phyloP scores from a whole-genome alignment of 2,329 filamentous ascomycete species.

The Nemania diffusa region DNA sequence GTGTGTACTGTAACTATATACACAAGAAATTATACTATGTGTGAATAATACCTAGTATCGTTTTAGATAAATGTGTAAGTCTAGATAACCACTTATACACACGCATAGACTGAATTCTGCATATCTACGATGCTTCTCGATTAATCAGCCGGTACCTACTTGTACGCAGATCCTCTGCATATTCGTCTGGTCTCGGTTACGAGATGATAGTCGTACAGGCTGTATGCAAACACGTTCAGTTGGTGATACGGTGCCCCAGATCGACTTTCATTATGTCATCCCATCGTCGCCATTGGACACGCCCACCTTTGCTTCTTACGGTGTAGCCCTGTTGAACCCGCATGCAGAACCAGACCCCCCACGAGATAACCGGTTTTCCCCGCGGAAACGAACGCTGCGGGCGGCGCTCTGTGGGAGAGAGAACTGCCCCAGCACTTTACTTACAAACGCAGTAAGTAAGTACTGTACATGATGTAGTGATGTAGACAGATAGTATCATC shows the following conservation, averaged over 20 bases:
- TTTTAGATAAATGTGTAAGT: no score
- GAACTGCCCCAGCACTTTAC: no score
- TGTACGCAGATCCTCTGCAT: background rate
- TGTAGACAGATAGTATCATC: constrained; percentile 15
- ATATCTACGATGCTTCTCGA: no score
- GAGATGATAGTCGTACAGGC: constrained; percentile 8
- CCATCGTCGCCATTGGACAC: constrained; percentile 25
- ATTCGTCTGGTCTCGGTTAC: background rate
- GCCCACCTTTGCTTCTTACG: constrained; percentile 22
- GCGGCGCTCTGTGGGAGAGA: background rate
- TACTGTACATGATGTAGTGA: background rate
- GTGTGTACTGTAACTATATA: no score
- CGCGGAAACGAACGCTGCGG: constrained; percentile 7
- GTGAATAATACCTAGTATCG: no score
- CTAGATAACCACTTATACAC: no score
- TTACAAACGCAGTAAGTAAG: no score
- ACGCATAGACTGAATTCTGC: background rate
- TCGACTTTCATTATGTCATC: constrained; percentile 32
- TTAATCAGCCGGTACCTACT: background rate
- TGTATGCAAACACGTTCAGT: background rate
- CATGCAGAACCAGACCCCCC: constrained; percentile 28
- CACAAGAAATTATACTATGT: background rate
- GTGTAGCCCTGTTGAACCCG: constrained; percentile 26
- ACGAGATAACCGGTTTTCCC: constrained; percentile 35
- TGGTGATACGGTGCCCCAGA: background rate